Conservation (phyloP, 164 flowering plant species). For the Umbellularia californica region DNA sequence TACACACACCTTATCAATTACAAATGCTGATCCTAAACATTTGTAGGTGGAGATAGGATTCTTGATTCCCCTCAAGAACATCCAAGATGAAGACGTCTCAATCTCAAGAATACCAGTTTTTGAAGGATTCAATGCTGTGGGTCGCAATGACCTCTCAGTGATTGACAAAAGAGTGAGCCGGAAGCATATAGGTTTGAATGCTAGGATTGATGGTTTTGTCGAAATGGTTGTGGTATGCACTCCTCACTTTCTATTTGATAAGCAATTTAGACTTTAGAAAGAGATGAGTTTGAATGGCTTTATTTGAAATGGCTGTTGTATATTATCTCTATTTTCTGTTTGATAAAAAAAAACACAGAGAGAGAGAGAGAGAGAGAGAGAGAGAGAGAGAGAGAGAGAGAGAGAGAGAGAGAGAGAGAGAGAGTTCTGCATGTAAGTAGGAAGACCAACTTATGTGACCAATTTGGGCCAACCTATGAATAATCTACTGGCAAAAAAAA, state of each 20-base stretch:
- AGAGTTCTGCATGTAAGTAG: no score
- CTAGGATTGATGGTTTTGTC: conserved; percentile 41
- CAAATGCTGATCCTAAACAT: neutral
- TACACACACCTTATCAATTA: neutral
- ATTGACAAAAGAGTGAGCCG: conserved; percentile 89
- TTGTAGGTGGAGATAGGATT: conserved; percentile 39
- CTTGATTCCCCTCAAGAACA: conserved; percentile 42
- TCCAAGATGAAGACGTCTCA: conserved; percentile 38
- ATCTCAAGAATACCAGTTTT: conserved; percentile 43
- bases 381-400: no score
- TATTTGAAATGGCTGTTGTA: neutral
- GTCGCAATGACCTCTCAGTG: conserved; percentile 45
- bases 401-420: no score
- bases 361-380: no score
- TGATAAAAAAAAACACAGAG: no score
- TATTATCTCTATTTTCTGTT: neutral
- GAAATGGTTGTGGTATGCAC: conserved; percentile 56
- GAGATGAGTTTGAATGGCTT: neutral
- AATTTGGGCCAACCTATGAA: no score
- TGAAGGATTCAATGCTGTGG: conserved; percentile 56
- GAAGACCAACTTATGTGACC: no score
- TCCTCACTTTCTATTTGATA: neutral
- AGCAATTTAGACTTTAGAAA: neutral
- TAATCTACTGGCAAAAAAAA: no score
- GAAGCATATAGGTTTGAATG: conserved; percentile 60